phyloP scores from a whole-genome alignment of 345 rosid genomes.

The Erodium maritimum region DNA sequence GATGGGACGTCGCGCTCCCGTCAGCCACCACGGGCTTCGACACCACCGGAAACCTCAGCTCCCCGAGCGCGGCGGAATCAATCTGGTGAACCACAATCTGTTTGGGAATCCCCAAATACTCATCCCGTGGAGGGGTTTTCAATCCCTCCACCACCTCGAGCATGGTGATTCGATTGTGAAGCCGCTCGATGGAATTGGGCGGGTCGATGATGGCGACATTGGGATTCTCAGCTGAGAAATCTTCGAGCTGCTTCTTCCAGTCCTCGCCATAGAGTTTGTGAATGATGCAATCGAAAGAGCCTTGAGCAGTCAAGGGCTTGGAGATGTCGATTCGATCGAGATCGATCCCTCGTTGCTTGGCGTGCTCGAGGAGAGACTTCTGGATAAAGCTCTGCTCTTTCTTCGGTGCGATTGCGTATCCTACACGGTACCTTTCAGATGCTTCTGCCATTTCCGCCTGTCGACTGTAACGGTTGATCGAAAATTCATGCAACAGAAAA shows the following conservation, averaged over 20 bases:
- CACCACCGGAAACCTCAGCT: constrained; percentile 43
- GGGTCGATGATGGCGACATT: constrained; percentile 28
- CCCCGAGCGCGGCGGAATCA: constrained; percentile 26
- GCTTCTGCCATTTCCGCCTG: too few relatives aligned
- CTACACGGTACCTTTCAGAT: constrained; percentile 19
- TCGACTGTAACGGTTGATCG: too few relatives aligned
- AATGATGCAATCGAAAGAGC: constrained; percentile 45
- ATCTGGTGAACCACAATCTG: constrained; percentile 44
- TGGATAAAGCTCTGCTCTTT: constrained; percentile 37
- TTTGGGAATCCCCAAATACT: constrained; percentile 38
- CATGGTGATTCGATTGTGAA: constrained; percentile 49
- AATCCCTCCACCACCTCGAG: constrained; percentile 38
- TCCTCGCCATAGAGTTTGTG: constrained; percentile 45
- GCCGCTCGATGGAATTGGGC: constrained; percentile 32
- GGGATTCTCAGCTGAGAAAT: constrained; percentile 21
- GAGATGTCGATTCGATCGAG: constrained; percentile 27
- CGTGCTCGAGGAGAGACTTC: constrained; percentile 23
- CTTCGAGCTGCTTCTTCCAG: constrained; percentile 32
- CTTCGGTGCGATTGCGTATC: constrained; percentile 49
- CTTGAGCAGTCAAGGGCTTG: constrained; percentile 29
- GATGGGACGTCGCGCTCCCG: constrained; percentile 45
- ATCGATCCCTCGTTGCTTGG: constrained; percentile 34
- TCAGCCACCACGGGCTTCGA: constrained; percentile 53
- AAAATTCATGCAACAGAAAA: too few relatives aligned
- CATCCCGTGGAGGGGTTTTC: constrained; percentile 16